Evolutionary conservation across 106 monocot species (phyloP).

Genomic region (Iris macrosiphon): DNA sequence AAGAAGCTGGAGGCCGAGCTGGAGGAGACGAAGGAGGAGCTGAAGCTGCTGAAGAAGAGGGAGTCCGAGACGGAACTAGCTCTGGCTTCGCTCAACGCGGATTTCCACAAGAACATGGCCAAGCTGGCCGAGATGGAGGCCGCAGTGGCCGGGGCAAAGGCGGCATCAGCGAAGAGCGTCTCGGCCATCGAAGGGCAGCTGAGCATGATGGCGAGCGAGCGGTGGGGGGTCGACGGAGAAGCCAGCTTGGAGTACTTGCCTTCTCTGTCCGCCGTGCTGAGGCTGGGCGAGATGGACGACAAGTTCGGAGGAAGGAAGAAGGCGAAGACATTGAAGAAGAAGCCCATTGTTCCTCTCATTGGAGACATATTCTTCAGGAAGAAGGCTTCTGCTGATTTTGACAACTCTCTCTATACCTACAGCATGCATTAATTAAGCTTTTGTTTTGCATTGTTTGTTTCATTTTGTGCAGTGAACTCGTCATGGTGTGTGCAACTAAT

Average conservation of each 20-base stretch:
- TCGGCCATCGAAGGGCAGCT: not conserved
- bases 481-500: not conserved
- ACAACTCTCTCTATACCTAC: constrained; percentile 9
- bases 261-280: constrained; percentile 42
- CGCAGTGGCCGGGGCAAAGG: not conserved
- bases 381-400: constrained; percentile 24
- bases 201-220: constrained; percentile 2
- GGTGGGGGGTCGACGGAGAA: constrained; percentile 23
- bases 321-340: constrained; percentile 36
- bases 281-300: constrained; percentile 28
- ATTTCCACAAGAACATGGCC: constrained; percentile 40
- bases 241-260: constrained; percentile 35
- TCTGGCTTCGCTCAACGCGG: constrained; percentile 58
- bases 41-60: constrained; percentile 54
- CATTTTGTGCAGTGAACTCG: no score
- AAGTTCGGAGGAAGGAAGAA: constrained; percentile 19
- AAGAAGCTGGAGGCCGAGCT: constrained; percentile 57
- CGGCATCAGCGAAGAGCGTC: constrained; percentile 11
- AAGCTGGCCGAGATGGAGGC: constrained; percentile 42
- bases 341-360: constrained; percentile 82
- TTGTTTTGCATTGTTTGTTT: no score
- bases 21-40: constrained; percentile 55
- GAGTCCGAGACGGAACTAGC: constrained; percentile 56
- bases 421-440: no score
- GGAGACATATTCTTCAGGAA: constrained; percentile 55